Evolutionary conservation across 129 eudicot species (phyloP).

Genomic region (Pulicaria dysenterica): DNA sequence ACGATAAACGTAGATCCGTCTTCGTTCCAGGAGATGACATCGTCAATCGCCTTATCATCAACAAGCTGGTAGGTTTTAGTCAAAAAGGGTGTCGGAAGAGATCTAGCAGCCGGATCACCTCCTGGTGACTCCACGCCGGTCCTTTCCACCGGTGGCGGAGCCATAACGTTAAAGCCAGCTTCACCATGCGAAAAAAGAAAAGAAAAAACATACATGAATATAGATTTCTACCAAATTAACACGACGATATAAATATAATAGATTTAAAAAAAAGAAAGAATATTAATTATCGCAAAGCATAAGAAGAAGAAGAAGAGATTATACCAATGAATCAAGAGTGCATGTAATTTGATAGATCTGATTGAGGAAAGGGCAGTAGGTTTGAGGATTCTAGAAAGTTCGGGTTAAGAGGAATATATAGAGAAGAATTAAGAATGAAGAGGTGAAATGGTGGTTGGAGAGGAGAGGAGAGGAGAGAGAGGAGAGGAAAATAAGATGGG

Average conservation of each 20-base stretch:
- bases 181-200: constrained; percentile 16
- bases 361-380: constrained; percentile 15
- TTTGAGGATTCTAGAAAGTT: constrained; percentile 73
- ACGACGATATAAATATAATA: not conserved
- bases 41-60: constrained; percentile 70
- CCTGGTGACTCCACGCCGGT: constrained; percentile 52
- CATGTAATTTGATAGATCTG: constrained; percentile 8
- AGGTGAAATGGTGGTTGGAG: not conserved
- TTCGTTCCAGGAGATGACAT: constrained; percentile 90
- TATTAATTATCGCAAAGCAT: not conserved
- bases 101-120: constrained; percentile 54
- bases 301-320: not conserved
- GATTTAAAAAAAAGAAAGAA: not conserved
- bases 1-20: constrained; percentile 96
- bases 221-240: not conserved
- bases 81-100: constrained; percentile 91
- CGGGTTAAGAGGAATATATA: constrained; percentile 9
- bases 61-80: constrained; percentile 91
- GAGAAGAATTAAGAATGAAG: not conserved
- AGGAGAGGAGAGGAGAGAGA: constrained; percentile 20
- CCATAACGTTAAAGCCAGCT: constrained; percentile 26
- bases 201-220: constrained; percentile 11
- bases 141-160: constrained; percentile 60
- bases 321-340: not conserved
- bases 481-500: not conserved